phyloP scores from a whole-genome alignment of 495 filamentous ascomycete genomes.

The Aspergillus olivimuriae region DNA sequence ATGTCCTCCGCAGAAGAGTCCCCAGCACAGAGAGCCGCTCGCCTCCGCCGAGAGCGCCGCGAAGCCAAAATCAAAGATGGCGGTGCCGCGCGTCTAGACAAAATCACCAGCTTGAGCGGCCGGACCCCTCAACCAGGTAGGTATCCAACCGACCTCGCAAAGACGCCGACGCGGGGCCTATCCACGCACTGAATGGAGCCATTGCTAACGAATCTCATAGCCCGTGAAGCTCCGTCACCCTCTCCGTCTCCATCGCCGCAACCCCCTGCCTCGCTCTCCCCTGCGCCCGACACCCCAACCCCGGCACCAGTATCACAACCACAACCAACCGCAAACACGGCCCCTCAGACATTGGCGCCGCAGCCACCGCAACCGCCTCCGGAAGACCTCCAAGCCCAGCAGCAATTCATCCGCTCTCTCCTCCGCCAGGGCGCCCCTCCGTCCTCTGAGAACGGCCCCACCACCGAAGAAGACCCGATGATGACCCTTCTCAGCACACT shows the following conservation, averaged over 20 bases:
- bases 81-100: conserved; percentile 71
- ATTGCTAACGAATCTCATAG: conserved; percentile 16
- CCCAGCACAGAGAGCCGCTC: conserved; percentile 62
- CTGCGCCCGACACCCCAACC: conserved; percentile 10
- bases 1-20: conserved; percentile 46
- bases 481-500: conserved; percentile 56
- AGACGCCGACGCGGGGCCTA: neutral
- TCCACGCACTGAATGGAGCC: too few species aligned
- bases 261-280: conserved; percentile 11
- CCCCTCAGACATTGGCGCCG: too few species aligned
- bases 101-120: conserved; percentile 74
- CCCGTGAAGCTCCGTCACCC: conserved; percentile 24
- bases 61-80: conserved; percentile 86
- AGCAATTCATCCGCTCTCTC: conserved; percentile 40
- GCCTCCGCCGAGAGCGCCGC: conserved; percentile 80
- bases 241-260: conserved; percentile 27
- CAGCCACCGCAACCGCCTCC: conserved; percentile 5
- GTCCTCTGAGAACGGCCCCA: conserved; percentile 17
- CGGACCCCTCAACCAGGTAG: conserved; percentile 45
- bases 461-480: conserved; percentile 51
- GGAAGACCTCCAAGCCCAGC: conserved; percentile 31
- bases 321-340: too few species aligned
- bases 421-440: conserved; percentile 32
- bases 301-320: conserved; percentile 7
- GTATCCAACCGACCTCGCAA: conserved; percentile 1